Evolutionary conservation across 441 rosid genomes (phyloP).

Genomic region (Omphalea diandra): DNA sequence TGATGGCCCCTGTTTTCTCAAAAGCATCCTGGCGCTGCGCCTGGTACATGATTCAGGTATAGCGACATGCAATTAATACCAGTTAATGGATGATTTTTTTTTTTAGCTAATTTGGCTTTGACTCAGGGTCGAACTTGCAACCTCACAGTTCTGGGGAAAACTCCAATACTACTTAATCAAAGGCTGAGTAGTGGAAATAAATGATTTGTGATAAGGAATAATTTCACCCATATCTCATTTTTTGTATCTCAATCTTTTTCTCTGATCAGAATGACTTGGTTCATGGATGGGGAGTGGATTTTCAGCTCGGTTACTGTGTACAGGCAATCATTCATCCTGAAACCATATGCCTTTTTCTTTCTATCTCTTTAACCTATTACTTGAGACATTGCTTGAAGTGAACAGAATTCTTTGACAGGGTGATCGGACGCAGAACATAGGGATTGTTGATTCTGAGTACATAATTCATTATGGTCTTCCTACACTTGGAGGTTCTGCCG

Average conservation of each 20-base stretch:
- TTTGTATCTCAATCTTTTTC: neutral
- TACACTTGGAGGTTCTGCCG: conserved; percentile 55
- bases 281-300: conserved; percentile 79
- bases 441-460: conserved; percentile 76
- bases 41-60: conserved; percentile 91
- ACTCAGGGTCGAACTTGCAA: too few relatives aligned
- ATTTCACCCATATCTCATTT: neutral
- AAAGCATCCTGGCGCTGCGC: conserved; percentile 72
- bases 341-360: neutral
- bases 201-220: neutral
- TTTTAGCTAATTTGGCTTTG: too few relatives aligned
- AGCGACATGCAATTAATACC: too few relatives aligned
- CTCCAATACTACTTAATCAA: too few relatives aligned
- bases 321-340: conserved; percentile 41
- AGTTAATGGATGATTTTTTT: too few relatives aligned
- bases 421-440: conserved; percentile 60
- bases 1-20: conserved; percentile 94
- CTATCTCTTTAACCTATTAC: neutral
- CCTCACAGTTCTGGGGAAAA: too few relatives aligned
- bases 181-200: too few relatives aligned
- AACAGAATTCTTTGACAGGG: conserved; percentile 50
- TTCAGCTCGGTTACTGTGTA: conserved; percentile 73
- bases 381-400: conserved; percentile 1
- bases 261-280: conserved; percentile 65
- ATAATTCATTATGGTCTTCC: conserved; percentile 61